Evolutionary conservation across 2,329 filamentous ascomycete genomes (phyloP).

Genomic region (Orbilia brochopaga): DNA sequence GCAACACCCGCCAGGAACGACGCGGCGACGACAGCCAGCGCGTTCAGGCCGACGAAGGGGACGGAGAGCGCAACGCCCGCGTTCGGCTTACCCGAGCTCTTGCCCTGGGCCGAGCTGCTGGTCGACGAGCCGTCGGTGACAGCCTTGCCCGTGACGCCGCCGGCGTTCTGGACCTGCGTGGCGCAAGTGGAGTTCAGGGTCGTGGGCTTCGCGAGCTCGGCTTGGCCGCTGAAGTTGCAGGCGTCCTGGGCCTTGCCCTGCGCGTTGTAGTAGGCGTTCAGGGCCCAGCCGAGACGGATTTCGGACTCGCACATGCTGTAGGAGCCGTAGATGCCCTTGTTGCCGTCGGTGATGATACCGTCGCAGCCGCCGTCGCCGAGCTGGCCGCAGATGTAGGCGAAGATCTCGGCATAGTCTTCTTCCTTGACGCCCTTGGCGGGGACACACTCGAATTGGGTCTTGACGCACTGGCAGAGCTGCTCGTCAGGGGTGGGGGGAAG

Average conservation of each 20-base stretch:
- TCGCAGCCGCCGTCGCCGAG: conserved; percentile 63
- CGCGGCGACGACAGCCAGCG: conserved; percentile 62
- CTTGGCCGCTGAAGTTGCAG: conserved; percentile 75
- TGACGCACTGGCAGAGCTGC: conserved; percentile 85
- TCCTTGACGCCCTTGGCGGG: conserved; percentile 66
- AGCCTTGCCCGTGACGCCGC: conserved; percentile 65
- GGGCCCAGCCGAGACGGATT: conserved; percentile 74
- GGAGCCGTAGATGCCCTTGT: conserved; percentile 73
- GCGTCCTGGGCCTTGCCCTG: conserved; percentile 62
- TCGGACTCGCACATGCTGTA: conserved; percentile 76
- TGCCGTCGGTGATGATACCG: conserved; percentile 72
- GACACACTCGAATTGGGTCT: conserved; percentile 72
- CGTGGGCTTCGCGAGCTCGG: conserved; percentile 61
- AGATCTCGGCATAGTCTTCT: conserved; percentile 71
- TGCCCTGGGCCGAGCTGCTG: conserved; percentile 57
- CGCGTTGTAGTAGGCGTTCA: conserved; percentile 73
- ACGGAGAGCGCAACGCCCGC: conserved; percentile 59
- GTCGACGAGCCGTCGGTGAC: conserved; percentile 62
- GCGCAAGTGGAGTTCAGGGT: conserved; percentile 65
- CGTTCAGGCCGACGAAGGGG: conserved; percentile 59
- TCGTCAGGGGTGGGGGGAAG: conserved; percentile 84
- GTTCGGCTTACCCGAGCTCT: conserved; percentile 56
- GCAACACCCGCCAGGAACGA: conserved; percentile 65
- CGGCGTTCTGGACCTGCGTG: conserved; percentile 68
- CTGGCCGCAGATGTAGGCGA: conserved; percentile 71